Conservation (phyloP, 83 land plant genomes). For the Picea abies region DNA sequence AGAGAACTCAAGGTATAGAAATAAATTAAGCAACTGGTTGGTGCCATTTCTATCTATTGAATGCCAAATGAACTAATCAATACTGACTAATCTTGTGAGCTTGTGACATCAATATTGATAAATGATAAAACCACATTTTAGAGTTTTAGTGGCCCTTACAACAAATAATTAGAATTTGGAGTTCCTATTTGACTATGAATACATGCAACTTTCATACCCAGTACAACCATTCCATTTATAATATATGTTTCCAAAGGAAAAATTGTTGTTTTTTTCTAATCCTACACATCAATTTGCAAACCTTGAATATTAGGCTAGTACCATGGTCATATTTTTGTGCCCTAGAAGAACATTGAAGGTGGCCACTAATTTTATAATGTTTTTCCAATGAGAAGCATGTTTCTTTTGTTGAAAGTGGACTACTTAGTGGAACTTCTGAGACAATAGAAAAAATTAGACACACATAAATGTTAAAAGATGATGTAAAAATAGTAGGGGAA, state of each 20-base stretch:
- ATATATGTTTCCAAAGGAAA: background rate
- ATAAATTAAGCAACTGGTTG: conserved; percentile 33
- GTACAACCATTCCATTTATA: conserved; percentile 3
- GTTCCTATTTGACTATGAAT: background rate
- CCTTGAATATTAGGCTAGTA: background rate
- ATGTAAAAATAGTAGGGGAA: background rate
- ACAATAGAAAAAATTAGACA: no score
- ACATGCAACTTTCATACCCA: background rate
- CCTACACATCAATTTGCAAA: background rate
- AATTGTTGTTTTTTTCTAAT: background rate
- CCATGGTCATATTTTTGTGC: no score
- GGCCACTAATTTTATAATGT: no score
- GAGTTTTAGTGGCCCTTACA: conserved; percentile 69
- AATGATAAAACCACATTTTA: conserved; percentile 77
- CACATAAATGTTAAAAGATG: background rate
- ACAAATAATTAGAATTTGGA: conserved; percentile 35
- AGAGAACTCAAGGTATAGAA: conserved; percentile 33
- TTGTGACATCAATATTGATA: conserved; percentile 75
- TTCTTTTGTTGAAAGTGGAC: no score
- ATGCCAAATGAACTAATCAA: conserved; percentile 90
- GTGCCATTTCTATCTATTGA: conserved; percentile 76
- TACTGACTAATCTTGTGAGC: conserved; percentile 53
- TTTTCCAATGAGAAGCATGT: no score
- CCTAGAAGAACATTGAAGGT: no score
- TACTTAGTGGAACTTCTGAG: no score